These are phyloP conservation scores for Zea mays DNA, from an alignment of 176 grass and related monocot species.

Conservation along the genomic window DNA sequence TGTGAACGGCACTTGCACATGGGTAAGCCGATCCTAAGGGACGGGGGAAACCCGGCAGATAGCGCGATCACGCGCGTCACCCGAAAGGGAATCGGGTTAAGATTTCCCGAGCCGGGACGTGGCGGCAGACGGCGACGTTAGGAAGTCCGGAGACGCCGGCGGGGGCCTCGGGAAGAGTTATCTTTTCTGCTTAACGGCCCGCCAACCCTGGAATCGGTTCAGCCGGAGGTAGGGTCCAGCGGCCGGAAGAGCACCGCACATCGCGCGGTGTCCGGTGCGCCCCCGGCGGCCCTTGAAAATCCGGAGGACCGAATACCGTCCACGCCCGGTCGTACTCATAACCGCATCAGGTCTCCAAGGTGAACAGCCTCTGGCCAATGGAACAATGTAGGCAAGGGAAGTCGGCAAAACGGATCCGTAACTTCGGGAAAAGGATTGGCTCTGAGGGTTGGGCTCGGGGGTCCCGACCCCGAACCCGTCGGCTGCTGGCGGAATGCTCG, in stretches of 20 bases:
- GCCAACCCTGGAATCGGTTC: conserved; percentile 64
- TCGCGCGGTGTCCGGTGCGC: conserved; percentile 61
- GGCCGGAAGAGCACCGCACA: conserved; percentile 67
- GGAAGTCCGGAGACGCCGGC: conserved; percentile 59
- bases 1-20: conserved; percentile 57
- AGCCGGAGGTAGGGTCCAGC: conserved; percentile 73
- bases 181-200: conserved; percentile 74
- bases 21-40: conserved; percentile 59
- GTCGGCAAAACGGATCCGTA: conserved; percentile 82
- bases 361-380: conserved; percentile 48
- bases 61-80: neutral
- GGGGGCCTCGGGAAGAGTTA: conserved; percentile 77
- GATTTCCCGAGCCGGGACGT: conserved; percentile 56
- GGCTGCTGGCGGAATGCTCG: conserved; percentile 16
- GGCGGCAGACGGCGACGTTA: conserved; percentile 55
- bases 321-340: conserved; percentile 54
- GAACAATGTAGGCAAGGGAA: conserved; percentile 83
- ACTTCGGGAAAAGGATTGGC: conserved; percentile 75
- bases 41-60: neutral
- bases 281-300: conserved; percentile 65
- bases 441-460: conserved; percentile 60
- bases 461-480: conserved; percentile 38
- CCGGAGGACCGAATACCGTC: conserved; percentile 63
- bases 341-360: conserved; percentile 80
- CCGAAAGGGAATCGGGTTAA: conserved; percentile 41